A percentile compares a stretch with the other conserved stretches of the same genome.
phyloP scores from a whole-genome alignment of 768 basidiomycete genomes.

The Dictyophora rubrovolvata region DNA sequence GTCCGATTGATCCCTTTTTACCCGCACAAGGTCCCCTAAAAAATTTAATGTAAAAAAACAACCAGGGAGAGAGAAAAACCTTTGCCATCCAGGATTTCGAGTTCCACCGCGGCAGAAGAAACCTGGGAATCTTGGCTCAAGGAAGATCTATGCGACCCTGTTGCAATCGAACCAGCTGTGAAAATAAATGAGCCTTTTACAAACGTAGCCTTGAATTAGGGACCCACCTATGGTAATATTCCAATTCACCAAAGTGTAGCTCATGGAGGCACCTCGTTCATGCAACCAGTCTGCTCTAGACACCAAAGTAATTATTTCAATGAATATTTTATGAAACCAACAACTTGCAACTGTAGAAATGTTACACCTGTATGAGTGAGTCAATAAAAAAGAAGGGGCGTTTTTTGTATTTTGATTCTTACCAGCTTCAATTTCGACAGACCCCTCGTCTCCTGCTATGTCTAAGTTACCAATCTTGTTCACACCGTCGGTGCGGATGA shows the following conservation, averaged over 20 bases:
- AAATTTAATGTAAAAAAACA: not conserved
- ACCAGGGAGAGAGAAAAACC: not conserved
- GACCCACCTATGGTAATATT: conserved; percentile 6
- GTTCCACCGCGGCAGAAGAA: conserved; percentile 6
- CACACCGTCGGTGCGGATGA: conserved; percentile 8
- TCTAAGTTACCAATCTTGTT: conserved; percentile 8
- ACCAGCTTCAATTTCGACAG: conserved; percentile 2
- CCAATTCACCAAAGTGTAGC: conserved; percentile 11
- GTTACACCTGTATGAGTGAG: conserved; percentile 3
- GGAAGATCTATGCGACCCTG: conserved; percentile 11
- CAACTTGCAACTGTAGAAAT: conserved; percentile 8
- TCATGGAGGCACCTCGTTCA: conserved; percentile 9
- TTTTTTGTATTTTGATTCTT: not conserved
- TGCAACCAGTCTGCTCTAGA: conserved; percentile 10
- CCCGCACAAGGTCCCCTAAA: conserved; percentile 9
- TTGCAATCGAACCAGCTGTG: conserved; percentile 11
- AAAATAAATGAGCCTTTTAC: not conserved
- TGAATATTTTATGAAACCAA: not conserved
- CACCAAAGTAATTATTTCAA: not conserved
- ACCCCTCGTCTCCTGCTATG: not conserved
- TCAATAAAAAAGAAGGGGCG: not conserved
- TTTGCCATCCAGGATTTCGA: conserved; percentile 11
- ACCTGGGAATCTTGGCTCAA: conserved; percentile 10
- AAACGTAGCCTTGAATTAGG: not conserved
- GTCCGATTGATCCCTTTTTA: conserved; percentile 7